Percentiles rank a stretch among this genome's conserved stretches.
Evolutionary conservation across 345 rosid species (phyloP).

Genomic region (Lumnitzera littorea): DNA sequence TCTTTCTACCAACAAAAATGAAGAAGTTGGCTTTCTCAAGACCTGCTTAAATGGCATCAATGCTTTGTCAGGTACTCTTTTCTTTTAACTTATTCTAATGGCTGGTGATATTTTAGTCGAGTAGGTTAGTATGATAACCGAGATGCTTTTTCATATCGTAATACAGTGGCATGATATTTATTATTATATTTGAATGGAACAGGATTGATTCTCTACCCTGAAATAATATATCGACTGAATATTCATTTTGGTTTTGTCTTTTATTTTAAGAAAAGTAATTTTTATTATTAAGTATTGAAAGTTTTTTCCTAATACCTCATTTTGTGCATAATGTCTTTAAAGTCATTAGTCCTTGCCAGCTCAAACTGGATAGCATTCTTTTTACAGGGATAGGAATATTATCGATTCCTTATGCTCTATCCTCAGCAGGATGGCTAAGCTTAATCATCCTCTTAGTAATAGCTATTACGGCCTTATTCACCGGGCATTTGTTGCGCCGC

Average conservation of each 20-base stretch:
- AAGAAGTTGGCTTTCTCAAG: slow-evolving; percentile 10
- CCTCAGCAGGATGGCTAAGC: slow-evolving; percentile 45
- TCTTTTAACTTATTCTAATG: background rate
- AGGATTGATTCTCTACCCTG: too few species aligned
- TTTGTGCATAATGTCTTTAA: background rate
- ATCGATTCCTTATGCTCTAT: slow-evolving; percentile 39
- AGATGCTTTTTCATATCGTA: background rate
- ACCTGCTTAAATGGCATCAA: slow-evolving; percentile 26
- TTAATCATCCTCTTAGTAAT: slow-evolving; percentile 25
- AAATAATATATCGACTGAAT: too few species aligned
- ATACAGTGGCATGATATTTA: too few species aligned
- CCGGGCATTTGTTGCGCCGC: slow-evolving; percentile 26
- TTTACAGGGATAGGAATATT: slow-evolving; percentile 31
- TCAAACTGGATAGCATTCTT: background rate
- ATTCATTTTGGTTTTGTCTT: too few species aligned
- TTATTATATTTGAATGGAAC: too few species aligned
- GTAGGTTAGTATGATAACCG: background rate
- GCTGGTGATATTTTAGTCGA: background rate
- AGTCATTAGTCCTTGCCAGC: background rate
- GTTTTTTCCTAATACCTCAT: background rate
- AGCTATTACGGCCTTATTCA: slow-evolving; percentile 29
- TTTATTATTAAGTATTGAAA: too few species aligned
- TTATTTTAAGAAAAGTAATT: too few species aligned
- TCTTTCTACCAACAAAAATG: too few species aligned
- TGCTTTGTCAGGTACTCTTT: slow-evolving; percentile 15